Percentiles rank a stretch among this genome's conserved stretches.
Evolutionary conservation across 495 filamentous ascomycete species (phyloP).

Genomic region (Polyplosphaeria fusca): DNA sequence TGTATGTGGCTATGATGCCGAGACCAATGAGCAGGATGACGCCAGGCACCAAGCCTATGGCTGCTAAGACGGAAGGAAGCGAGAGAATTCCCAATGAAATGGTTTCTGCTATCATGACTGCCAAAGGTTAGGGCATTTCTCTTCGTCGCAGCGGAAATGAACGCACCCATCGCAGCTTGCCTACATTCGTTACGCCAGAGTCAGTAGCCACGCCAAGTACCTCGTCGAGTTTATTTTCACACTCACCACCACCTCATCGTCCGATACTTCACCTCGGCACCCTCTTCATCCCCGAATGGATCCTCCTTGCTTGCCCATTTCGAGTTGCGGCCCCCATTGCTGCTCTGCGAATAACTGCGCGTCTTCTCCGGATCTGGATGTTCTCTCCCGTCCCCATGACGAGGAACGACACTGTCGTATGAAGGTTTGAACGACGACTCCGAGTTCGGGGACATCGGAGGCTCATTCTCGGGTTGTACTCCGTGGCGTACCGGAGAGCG

Average conservation of each 20-base stretch:
- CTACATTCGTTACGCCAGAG: too few species aligned
- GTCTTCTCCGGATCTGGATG: too few species aligned
- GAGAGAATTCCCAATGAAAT: constrained; percentile 39
- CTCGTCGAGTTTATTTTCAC: background rate
- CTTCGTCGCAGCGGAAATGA: constrained; percentile 1
- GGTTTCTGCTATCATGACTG: constrained; percentile 43
- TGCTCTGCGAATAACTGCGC: too few species aligned
- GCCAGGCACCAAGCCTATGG: constrained; percentile 39
- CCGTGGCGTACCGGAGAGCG: background rate
- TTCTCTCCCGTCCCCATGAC: background rate
- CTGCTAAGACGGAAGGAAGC: constrained; percentile 32
- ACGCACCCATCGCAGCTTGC: background rate
- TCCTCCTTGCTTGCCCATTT: background rate
- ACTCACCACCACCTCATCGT: constrained; percentile 30
- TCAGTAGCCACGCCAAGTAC: too few species aligned
- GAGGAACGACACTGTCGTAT: background rate
- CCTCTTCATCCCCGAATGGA: constrained; percentile 32
- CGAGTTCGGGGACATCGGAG: background rate
- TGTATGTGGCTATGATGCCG: constrained; percentile 71
- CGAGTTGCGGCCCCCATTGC: background rate
- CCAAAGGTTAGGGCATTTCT: background rate
- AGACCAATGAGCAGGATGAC: constrained; percentile 58
- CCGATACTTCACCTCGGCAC: constrained; percentile 20
- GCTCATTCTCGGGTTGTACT: background rate
- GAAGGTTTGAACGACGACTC: background rate